Conservation (phyloP, 2,329 filamentous ascomycete species). For the Aureobasidium leucospermi region DNA sequence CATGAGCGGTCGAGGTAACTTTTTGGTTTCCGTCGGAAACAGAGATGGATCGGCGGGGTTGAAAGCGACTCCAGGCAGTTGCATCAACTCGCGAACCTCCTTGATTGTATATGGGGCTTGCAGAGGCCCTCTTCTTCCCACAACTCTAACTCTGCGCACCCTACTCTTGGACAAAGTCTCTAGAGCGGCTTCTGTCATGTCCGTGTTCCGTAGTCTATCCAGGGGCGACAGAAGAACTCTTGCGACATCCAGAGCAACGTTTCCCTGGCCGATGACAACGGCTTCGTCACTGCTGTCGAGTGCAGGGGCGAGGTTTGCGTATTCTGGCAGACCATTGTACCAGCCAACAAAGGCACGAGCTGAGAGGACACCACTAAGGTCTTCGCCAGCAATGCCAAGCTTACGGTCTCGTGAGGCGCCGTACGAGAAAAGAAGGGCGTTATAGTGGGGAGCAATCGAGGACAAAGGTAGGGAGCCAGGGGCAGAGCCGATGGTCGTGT, state of each 20-base stretch:
- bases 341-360: slow-evolving; percentile 92
- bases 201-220: slow-evolving; percentile 67
- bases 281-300: slow-evolving; percentile 71
- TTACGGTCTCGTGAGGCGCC: slow-evolving; percentile 78
- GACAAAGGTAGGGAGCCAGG: slow-evolving; percentile 51
- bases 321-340: slow-evolving; percentile 94
- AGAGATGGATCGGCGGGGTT: slow-evolving; percentile 59
- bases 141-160: slow-evolving; percentile 73
- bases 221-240: slow-evolving; percentile 75
- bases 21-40: slow-evolving; percentile 59
- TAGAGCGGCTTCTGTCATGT: slow-evolving; percentile 81
- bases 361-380: slow-evolving; percentile 70
- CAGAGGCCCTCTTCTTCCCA: slow-evolving; percentile 75
- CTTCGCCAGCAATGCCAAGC: slow-evolving; percentile 74
- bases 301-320: slow-evolving; percentile 63
- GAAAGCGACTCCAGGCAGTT: slow-evolving; percentile 65
- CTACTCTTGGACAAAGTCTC: slow-evolving; percentile 64
- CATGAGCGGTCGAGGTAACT: slow-evolving; percentile 66
- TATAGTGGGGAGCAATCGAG: slow-evolving; percentile 71
- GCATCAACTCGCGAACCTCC: slow-evolving; percentile 81
- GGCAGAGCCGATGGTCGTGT: slow-evolving; percentile 66
- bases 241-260: slow-evolving; percentile 90
- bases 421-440: slow-evolving; percentile 88
- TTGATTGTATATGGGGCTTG: slow-evolving; percentile 93
- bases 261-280: slow-evolving; percentile 87